phyloP scores from a whole-genome alignment of 306 rosid genomes.

The Cyamopsis tetragonoloba region DNA sequence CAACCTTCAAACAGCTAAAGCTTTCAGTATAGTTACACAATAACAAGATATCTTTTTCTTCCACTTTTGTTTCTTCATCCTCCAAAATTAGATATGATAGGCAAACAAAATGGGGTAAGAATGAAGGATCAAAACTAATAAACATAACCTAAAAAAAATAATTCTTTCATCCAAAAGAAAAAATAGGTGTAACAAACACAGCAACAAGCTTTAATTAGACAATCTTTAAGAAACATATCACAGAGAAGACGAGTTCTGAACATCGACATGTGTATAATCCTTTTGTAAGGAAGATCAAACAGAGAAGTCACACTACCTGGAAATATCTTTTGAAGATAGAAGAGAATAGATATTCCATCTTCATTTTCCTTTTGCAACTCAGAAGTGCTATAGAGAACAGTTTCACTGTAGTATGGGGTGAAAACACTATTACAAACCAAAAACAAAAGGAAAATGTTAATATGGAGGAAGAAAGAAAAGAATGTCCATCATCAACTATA shows the following conservation, averaged over 20 bases:
- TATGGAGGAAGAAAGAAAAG: neutral
- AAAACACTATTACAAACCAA: slow-evolving; percentile 65
- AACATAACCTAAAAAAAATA: neutral
- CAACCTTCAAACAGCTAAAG: neutral
- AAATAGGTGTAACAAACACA: neutral
- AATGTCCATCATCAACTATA: slow-evolving; percentile 1
- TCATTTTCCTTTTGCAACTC: slow-evolving; percentile 87
- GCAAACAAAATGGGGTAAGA: neutral
- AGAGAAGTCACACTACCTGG: slow-evolving; percentile 59
- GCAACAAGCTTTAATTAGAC: neutral
- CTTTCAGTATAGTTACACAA: neutral
- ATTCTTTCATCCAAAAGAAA: neutral
- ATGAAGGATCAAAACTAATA: neutral
- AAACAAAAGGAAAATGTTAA: slow-evolving; percentile 9
- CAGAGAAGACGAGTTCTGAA: neutral
- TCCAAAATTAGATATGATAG: neutral
- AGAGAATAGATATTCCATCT: slow-evolving; percentile 87
- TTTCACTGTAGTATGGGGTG: slow-evolving; percentile 98
- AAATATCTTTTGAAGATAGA: slow-evolving; percentile 97
- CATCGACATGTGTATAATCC: neutral
- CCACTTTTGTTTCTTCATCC: neutral
- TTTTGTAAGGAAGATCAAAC: neutral
- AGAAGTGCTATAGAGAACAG: slow-evolving; percentile 82
- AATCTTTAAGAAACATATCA: neutral
- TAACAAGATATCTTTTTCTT: neutral